Percentiles rank a stretch among this genome's conserved stretches.
Conservation (phyloP, 1,139 yeast genomes). For the Yamadazyma atmosphaerica region DNA sequence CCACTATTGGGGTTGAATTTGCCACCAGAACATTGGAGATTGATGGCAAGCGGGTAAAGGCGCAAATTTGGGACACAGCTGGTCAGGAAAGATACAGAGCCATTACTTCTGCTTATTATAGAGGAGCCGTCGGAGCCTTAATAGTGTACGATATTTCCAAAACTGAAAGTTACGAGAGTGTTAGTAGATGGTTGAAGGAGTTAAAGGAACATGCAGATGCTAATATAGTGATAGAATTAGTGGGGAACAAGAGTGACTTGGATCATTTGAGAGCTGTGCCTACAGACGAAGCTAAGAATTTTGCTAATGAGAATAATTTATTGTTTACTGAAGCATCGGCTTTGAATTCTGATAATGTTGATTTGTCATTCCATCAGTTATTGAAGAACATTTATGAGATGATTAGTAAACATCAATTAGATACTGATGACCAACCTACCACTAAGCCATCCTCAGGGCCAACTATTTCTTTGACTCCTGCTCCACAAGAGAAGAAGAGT, state of each 20-base stretch:
- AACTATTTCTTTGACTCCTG: slow-evolving; percentile 90
- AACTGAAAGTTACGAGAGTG: slow-evolving; percentile 90
- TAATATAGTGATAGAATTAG: slow-evolving; percentile 92
- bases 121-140: slow-evolving; percentile 98
- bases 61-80: slow-evolving; percentile 99
- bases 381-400: slow-evolving; percentile 90
- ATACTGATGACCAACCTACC: slow-evolving; percentile 48
- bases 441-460: slow-evolving; percentile 72
- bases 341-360: slow-evolving; percentile 91
- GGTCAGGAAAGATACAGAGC: slow-evolving; percentile 99
- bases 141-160: slow-evolving; percentile 95
- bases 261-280: slow-evolving; percentile 96
- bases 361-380: slow-evolving; percentile 88
- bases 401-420: slow-evolving; percentile 85
- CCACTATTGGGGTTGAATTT: slow-evolving; percentile 97
- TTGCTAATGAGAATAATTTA: slow-evolving; percentile 90
- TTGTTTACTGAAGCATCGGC: slow-evolving; percentile 98
- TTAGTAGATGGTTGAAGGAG: slow-evolving; percentile 93
- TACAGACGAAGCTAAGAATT: slow-evolving; percentile 94
- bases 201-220: slow-evolving; percentile 96
- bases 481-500: slow-evolving; percentile 76
- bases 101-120: slow-evolving; percentile 93
- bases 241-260: slow-evolving; percentile 84
- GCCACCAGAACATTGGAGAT: slow-evolving; percentile 95
- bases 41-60: slow-evolving; percentile 93